phyloP scores from a whole-genome alignment of 2,329 filamentous ascomycete species.

The Cyanodermella asteris region DNA sequence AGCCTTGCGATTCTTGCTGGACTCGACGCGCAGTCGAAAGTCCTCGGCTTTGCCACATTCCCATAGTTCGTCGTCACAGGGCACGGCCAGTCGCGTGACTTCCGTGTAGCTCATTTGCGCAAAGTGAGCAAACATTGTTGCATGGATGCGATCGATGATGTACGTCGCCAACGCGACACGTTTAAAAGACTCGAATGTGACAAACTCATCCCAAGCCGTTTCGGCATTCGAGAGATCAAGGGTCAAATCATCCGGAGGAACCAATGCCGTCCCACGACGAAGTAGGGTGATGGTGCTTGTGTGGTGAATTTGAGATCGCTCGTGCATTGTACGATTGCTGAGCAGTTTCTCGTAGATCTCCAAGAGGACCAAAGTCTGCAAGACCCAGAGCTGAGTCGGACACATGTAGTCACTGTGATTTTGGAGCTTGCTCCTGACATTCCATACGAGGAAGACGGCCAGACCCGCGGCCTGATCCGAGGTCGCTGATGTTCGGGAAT shows the following conservation, averaged over 20 bases:
- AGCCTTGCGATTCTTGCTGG: no score
- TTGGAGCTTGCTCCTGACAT: conserved; percentile 90
- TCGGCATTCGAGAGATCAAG: conserved; percentile 27
- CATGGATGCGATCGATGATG: conserved; percentile 84
- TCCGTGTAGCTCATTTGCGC: conserved; percentile 95
- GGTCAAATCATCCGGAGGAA: conserved; percentile 49
- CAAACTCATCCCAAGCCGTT: conserved; percentile 92
- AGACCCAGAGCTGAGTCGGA: conserved; percentile 87
- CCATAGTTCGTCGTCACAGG: conserved; percentile 86
- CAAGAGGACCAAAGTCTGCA: conserved; percentile 70
- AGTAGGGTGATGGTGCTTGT: conserved; percentile 88
- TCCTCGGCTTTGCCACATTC: no score
- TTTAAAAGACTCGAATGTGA: conserved; percentile 75
- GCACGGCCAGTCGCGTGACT: conserved; percentile 71
- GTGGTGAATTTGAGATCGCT: conserved; percentile 89
- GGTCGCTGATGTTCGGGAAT: no score
- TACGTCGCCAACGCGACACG: conserved; percentile 86
- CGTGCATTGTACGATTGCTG: conserved; percentile 73
- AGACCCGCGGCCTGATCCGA: conserved; percentile 63
- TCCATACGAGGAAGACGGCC: conserved; percentile 77
- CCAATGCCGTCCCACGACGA: conserved; percentile 76
- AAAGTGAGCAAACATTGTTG: conserved; percentile 93
- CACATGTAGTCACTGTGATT: conserved; percentile 77
- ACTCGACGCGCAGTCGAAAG: no score
- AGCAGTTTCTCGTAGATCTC: conserved; percentile 98